Evolutionary conservation across 495 filamentous ascomycete genomes (phyloP).

Genomic region (Articulospora tetracladia): DNA sequence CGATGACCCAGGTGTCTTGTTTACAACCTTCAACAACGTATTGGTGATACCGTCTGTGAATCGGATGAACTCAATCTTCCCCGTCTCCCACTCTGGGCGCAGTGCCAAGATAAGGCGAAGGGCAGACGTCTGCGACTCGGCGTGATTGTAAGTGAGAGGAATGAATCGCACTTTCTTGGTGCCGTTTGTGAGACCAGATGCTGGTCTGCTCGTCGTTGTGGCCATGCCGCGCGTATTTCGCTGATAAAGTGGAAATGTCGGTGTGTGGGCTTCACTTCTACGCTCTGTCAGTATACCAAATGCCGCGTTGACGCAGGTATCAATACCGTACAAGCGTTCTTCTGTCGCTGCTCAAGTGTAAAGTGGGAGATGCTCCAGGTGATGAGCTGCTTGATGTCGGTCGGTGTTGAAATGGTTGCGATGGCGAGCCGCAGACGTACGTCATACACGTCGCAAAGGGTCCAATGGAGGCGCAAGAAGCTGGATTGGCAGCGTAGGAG

Average conservation of each 20-base stretch:
- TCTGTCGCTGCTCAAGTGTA: too few species aligned
- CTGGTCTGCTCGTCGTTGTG: neutral
- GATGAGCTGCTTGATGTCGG: too few species aligned
- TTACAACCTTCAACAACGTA: constrained; percentile 85
- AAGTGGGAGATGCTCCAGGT: too few species aligned
- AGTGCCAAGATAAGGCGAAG: constrained; percentile 74
- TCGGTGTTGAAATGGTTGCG: neutral
- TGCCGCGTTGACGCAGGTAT: too few species aligned
- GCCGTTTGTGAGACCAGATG: neutral
- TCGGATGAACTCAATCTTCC: constrained; percentile 79
- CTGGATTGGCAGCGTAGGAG: neutral
- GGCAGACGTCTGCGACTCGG: constrained; percentile 72
- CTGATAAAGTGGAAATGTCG: constrained; percentile 14
- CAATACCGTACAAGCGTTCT: too few species aligned
- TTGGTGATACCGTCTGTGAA: constrained; percentile 99
- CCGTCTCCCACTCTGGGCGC: constrained; percentile 79
- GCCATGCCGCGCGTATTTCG: constrained; percentile 7
- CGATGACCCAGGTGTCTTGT: constrained; percentile 70
- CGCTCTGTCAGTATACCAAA: neutral
- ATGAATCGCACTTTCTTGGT: constrained; percentile 47
- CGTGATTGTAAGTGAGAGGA: constrained; percentile 69
- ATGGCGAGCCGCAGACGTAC: neutral
- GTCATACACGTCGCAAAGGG: neutral
- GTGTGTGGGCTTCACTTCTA: constrained; percentile 4
- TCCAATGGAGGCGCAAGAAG: neutral